These are phyloP conservation scores for Yarrowia yakushimensis DNA, from an alignment of 805 yeast species.

Conservation along the genomic window DNA sequence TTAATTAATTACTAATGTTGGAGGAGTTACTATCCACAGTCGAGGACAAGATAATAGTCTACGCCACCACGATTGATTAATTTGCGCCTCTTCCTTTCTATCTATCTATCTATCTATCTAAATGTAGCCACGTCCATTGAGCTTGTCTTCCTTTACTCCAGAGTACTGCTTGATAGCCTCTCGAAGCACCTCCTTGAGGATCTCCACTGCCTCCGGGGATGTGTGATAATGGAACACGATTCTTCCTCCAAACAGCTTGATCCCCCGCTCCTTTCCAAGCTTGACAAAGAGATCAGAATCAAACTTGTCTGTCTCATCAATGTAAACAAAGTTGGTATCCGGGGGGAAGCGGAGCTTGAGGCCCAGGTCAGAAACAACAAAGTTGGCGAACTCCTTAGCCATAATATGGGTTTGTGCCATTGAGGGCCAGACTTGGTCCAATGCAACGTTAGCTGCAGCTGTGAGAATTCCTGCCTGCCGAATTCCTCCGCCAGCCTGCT, in stretches of 20 bases:
- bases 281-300: conserved; percentile 53
- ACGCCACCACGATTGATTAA: conserved; percentile 6
- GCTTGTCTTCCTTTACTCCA: conserved; percentile 9
- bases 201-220: conserved; percentile 3
- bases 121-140: conserved; percentile 12
- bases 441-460: conserved; percentile 74
- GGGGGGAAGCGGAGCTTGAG: conserved; percentile 68
- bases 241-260: conserved; percentile 68
- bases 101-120: no score
- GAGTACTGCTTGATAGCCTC: conserved; percentile 1
- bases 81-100: background rate
- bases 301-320: conserved; percentile 67
- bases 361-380: conserved; percentile 38
- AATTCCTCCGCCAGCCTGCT: conserved; percentile 91
- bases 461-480: conserved; percentile 83
- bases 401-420: conserved; percentile 49
- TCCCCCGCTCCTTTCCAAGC: conserved; percentile 55
- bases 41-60: background rate
- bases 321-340: conserved; percentile 78
- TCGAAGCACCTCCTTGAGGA: conserved; percentile 3
- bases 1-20: background rate
- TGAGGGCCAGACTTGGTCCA: conserved; percentile 66
- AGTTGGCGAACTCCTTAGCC: conserved; percentile 48
- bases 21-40: background rate
- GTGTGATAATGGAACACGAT: conserved; percentile 77